A percentile compares a stretch with the other conserved stretches of the same genome.
Evolutionary conservation across 768 basidiomycete genomes (phyloP).

Genomic region (Kondoa subrosea): DNA sequence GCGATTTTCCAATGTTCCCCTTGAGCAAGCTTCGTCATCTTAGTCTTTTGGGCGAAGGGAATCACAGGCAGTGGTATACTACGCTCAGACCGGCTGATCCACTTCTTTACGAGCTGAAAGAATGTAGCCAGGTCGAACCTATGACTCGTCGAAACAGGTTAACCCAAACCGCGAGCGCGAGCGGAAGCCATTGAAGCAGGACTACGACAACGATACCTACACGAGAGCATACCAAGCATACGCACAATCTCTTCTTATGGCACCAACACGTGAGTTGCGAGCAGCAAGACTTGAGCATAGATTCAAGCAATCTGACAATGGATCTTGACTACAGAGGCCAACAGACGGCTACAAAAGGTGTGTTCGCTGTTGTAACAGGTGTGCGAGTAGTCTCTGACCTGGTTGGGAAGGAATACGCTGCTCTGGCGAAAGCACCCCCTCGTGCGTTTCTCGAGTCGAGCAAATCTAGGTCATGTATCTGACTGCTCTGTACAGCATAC

Average conservation of each 20-base stretch:
- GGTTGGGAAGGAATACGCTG: background rate
- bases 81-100: background rate
- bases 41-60: background rate
- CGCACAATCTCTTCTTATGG: too few species aligned
- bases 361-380: background rate
- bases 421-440: background rate
- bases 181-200: too few species aligned
- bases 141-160: background rate
- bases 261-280: background rate
- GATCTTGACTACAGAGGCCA: background rate
- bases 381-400: background rate
- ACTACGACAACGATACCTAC: too few species aligned
- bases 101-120: background rate
- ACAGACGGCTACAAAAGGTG: background rate
- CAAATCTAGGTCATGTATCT: background rate
- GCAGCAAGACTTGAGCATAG: too few species aligned
- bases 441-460: too few species aligned
- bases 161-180: too few species aligned
- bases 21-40: background rate
- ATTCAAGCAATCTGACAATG: too few species aligned
- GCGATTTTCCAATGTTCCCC: background rate
- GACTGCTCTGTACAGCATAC: background rate
- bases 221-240: too few species aligned
- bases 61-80: background rate
- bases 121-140: background rate